These are phyloP conservation scores for Angomonas deanei DNA, from an alignment of 208 protist genomes.

Conservation along the genomic window DNA sequence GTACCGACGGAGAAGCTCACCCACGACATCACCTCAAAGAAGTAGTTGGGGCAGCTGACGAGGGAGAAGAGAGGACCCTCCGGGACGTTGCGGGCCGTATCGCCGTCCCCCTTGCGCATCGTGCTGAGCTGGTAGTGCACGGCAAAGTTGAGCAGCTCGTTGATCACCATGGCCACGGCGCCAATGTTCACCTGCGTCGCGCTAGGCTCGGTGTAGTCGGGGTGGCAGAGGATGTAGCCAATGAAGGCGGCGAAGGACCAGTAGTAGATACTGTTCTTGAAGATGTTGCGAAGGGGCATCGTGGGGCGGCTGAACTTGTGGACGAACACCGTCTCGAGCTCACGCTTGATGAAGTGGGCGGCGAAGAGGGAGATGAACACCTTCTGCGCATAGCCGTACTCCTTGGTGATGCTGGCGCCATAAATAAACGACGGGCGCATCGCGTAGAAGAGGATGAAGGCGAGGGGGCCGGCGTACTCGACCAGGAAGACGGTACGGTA, in stretches of 20 bases:
- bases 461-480: conserved; percentile 93
- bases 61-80: conserved; percentile 82
- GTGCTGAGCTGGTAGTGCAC: conserved; percentile 86
- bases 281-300: conserved; percentile 93
- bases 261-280: conserved; percentile 96
- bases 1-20: conserved; percentile 88
- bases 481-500: conserved; percentile 93
- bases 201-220: conserved; percentile 74
- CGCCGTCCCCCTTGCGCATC: conserved; percentile 76
- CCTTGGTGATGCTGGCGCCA: conserved; percentile 21
- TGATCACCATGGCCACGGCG: conserved; percentile 51
- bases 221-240: conserved; percentile 87
- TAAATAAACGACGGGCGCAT: conserved; percentile 70
- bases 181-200: conserved; percentile 36
- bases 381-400: conserved; percentile 65
- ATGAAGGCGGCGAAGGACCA: conserved; percentile 90
- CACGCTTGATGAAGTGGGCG: conserved; percentile 92
- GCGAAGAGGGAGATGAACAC: conserved; percentile 79
- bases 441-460: conserved; percentile 86
- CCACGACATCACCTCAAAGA: conserved; percentile 94
- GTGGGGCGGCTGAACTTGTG: conserved; percentile 93
- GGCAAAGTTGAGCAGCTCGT: conserved; percentile 88
- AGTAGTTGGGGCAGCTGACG: conserved; percentile 95
- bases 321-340: conserved; percentile 93
- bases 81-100: conserved; percentile 75